Evolutionary conservation across 345 rosid species (phyloP).

Genomic region (Gossypium stocksii): DNA sequence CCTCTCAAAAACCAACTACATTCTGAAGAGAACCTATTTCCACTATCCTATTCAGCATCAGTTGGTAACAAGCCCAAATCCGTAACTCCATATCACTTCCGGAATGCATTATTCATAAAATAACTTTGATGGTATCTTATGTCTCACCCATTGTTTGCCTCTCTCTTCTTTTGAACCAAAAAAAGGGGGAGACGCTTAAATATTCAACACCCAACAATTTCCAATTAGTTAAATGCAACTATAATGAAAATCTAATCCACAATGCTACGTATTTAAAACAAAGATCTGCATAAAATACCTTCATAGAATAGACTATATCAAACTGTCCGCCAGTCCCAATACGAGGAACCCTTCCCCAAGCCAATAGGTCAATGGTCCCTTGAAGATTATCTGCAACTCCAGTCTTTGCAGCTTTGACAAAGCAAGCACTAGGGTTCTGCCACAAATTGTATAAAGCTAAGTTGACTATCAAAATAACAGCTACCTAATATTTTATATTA

Average conservation of each 20-base stretch:
- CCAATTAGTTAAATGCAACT: too few relatives aligned
- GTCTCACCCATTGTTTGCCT: neutral
- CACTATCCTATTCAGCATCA: neutral
- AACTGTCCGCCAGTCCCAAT: constrained; percentile 76
- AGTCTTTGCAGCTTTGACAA: constrained; percentile 82
- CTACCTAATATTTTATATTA: neutral
- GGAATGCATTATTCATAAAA: neutral
- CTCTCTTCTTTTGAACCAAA: neutral
- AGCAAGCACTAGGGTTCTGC: constrained; percentile 78
- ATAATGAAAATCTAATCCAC: neutral
- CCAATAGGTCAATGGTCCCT: constrained; percentile 76
- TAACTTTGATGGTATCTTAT: neutral
- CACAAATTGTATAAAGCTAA: constrained; percentile 10
- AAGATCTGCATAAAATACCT: constrained; percentile 38
- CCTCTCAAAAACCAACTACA: neutral
- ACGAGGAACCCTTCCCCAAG: constrained; percentile 78
- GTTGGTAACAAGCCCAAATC: neutral
- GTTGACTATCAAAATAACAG: neutral
- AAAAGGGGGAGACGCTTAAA: neutral
- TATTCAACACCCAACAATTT: neutral
- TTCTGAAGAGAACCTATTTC: neutral
- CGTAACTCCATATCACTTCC: neutral
- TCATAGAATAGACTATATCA: constrained; percentile 53
- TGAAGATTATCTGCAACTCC: constrained; percentile 59
- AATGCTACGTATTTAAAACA: neutral